phyloP scores from a whole-genome alignment of 805 yeast species.

The Cyberlindnera xylosilytica region DNA sequence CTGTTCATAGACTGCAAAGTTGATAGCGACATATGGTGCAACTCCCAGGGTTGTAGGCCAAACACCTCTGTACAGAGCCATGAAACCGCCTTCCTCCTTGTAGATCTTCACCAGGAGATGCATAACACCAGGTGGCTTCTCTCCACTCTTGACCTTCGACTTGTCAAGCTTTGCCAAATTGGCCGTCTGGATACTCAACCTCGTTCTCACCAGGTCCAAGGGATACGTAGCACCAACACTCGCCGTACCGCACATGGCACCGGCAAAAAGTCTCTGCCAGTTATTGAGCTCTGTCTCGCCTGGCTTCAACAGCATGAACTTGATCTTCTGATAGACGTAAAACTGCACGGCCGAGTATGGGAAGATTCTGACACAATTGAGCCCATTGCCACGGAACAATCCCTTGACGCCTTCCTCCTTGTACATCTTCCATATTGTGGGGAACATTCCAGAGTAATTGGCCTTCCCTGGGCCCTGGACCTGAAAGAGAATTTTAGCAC shows the following conservation, averaged over 20 bases:
- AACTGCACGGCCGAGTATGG: slow-evolving; percentile 96
- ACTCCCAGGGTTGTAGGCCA: slow-evolving; percentile 92
- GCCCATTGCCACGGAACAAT: slow-evolving; percentile 83
- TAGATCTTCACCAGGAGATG: slow-evolving; percentile 57
- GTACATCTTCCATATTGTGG: slow-evolving; percentile 77
- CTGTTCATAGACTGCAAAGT: slow-evolving; percentile 86
- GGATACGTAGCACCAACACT: slow-evolving; percentile 89
- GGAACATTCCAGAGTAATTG: slow-evolving; percentile 63
- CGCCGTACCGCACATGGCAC: slow-evolving; percentile 76
- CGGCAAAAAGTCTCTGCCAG: slow-evolving; percentile 64
- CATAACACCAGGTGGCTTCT: slow-evolving; percentile 69
- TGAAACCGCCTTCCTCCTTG: slow-evolving; percentile 74
- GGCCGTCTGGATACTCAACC: slow-evolving; percentile 88
- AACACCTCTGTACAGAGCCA: slow-evolving; percentile 78
- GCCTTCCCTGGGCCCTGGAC: slow-evolving; percentile 60
- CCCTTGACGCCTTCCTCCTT: slow-evolving; percentile 91
- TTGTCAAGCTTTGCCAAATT: slow-evolving; percentile 41
- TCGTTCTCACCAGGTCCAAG: slow-evolving; percentile 83
- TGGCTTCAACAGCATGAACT: slow-evolving; percentile 34
- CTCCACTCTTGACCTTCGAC: slow-evolving; percentile 35
- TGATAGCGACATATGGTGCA: slow-evolving; percentile 93
- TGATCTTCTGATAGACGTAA: slow-evolving; percentile 70
- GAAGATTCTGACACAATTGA: slow-evolving; percentile 84
- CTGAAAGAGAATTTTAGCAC: slow-evolving; percentile 89
- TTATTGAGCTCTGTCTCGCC: slow-evolving; percentile 42